These are phyloP conservation scores for Umbelopsis sp. DNA, from an alignment of 192 early-diverging fungal genomes.

Conservation along the genomic window DNA sequence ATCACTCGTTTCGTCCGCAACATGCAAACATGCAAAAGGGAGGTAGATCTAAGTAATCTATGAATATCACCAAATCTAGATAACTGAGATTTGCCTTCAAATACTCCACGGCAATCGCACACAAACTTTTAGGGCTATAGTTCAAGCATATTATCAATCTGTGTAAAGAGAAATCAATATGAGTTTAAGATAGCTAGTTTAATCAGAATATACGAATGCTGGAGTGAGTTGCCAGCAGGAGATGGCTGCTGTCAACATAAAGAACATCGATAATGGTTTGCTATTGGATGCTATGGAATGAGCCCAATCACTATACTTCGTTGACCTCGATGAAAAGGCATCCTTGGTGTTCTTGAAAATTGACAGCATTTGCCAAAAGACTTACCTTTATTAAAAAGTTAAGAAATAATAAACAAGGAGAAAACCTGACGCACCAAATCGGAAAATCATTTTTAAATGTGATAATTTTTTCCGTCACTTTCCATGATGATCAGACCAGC, in stretches of 20 bases:
- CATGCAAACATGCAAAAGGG: neutral
- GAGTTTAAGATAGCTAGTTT: neutral
- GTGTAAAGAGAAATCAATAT: neutral
- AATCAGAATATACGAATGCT: neutral
- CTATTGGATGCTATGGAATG: constrained; percentile 10
- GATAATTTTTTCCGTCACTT: neutral
- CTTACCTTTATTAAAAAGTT: neutral
- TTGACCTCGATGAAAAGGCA: constrained; percentile 5
- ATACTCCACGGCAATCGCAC: too few relatives aligned
- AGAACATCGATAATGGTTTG: neutral
- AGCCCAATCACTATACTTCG: neutral
- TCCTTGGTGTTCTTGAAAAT: neutral
- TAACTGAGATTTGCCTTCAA: too few relatives aligned
- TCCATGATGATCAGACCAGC: too few relatives aligned
- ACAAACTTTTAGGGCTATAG: too few relatives aligned
- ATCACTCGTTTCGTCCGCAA: neutral
- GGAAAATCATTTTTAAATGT: neutral
- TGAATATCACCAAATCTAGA: too few relatives aligned
- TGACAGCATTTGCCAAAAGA: neutral
- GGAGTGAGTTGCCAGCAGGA: constrained; percentile 13
- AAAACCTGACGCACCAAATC: neutral
- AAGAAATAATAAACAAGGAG: neutral
- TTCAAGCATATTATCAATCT: neutral
- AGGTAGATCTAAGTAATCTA: neutral
- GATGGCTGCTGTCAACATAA: constrained; percentile 12